A percentile compares a stretch with the other conserved stretches of the same genome.
Conservation (phyloP, 768 basidiomycete species). For the Pleurotus djamor region DNA sequence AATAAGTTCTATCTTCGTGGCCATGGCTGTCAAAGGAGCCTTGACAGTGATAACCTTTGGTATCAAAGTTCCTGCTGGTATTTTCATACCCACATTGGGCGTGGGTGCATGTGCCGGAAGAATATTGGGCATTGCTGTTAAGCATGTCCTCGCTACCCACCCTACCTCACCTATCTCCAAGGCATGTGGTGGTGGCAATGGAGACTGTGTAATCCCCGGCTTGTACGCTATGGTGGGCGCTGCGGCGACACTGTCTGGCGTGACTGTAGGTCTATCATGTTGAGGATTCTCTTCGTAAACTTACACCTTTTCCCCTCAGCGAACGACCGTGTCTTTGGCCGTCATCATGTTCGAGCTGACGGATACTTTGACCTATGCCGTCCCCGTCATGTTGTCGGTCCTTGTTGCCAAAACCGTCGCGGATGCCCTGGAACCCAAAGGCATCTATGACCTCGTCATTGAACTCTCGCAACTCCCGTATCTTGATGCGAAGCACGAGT, state of each 20-base stretch:
- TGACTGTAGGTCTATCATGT: slow-evolving; percentile 59
- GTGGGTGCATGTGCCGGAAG: slow-evolving; percentile 95
- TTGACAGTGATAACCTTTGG: slow-evolving; percentile 92
- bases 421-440: slow-evolving; percentile 86
- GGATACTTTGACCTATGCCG: slow-evolving; percentile 87
- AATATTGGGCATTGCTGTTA: slow-evolving; percentile 78
- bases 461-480: slow-evolving; percentile 90
- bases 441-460: slow-evolving; percentile 96
- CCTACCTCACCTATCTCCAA: slow-evolving; percentile 63
- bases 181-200: slow-evolving; percentile 54
- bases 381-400: slow-evolving; percentile 86
- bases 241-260: slow-evolving; percentile 92
- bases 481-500: slow-evolving; percentile 87
- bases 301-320: slow-evolving; percentile 29
- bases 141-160: slow-evolving; percentile 66
- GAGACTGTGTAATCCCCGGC: slow-evolving; percentile 83
- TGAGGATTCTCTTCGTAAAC: neutral
- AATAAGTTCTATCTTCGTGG: slow-evolving; percentile 62
- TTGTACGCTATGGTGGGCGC: slow-evolving; percentile 97
- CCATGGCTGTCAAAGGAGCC: slow-evolving; percentile 78
- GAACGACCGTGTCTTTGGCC: slow-evolving; percentile 90
- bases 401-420: slow-evolving; percentile 91
- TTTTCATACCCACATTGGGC: slow-evolving; percentile 94
- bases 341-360: slow-evolving; percentile 97
- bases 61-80: slow-evolving; percentile 88